phyloP scores from a whole-genome alignment of 2,329 filamentous ascomycete genomes.

The Penicillium sp. region DNA sequence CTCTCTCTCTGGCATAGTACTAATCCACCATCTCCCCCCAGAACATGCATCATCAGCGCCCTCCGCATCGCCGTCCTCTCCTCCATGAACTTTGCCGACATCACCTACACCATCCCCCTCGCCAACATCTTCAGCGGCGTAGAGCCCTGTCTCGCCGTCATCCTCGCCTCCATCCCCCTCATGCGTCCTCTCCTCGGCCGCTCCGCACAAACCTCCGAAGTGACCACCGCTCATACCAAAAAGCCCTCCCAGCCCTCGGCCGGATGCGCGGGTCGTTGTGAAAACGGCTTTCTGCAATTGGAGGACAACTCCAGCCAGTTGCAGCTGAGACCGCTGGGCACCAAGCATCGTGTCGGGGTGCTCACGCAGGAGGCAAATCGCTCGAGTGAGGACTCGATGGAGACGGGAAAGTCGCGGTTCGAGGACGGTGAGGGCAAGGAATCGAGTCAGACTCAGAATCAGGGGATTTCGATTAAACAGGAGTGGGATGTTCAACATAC shows the following conservation, averaged over 20 bases:
- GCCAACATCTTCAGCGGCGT: conserved; percentile 35
- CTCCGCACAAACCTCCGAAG: conserved; percentile 12
- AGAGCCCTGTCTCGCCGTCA: conserved; percentile 38
- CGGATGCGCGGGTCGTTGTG: conserved; percentile 2
- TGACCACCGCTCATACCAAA: conserved; percentile 8
- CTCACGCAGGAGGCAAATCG: not conserved
- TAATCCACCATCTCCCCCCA: conserved; percentile 5
- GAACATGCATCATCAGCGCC: conserved; percentile 32
- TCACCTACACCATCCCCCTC: conserved; percentile 30
- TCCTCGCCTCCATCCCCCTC: conserved; percentile 38
- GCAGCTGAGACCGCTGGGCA: conserved; percentile 18
- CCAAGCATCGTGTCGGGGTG: conserved; percentile 11
- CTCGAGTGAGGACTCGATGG: not conserved
- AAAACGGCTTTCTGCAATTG: conserved; percentile 22
- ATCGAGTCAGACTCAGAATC: too few species aligned
- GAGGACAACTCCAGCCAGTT: conserved; percentile 26
- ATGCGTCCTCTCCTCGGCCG: conserved; percentile 36
- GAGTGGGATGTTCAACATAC: too few species aligned
- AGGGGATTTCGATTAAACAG: too few species aligned
- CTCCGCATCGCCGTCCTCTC: conserved; percentile 33
- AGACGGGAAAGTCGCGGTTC: not conserved
- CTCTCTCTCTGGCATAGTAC: not conserved
- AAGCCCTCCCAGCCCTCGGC: conserved; percentile 1
- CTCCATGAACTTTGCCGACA: conserved; percentile 30
- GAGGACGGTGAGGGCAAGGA: too few species aligned